Percentiles rank a stretch among this genome's conserved stretches.
These are phyloP conservation scores for Didymellaceae sp. DNA, from an alignment of 2,329 filamentous ascomycete species.

Conservation along the genomic window DNA sequence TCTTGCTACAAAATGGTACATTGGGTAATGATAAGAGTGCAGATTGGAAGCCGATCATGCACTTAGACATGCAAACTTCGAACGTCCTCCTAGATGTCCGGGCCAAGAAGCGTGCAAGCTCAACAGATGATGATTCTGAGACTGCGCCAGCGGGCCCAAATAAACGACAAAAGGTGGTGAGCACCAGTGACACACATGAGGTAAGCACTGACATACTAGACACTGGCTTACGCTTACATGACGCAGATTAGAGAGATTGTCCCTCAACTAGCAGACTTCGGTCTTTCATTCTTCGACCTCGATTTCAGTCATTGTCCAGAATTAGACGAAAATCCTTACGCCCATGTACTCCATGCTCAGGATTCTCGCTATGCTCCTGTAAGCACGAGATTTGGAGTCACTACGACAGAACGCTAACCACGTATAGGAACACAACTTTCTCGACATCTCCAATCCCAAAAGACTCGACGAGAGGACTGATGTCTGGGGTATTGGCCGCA, in stretches of 20 bases:
- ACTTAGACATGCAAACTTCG: slow-evolving; percentile 1
- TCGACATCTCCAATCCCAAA: background rate
- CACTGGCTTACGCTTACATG: background rate
- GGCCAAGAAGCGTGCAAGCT: background rate
- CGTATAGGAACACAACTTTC: background rate
- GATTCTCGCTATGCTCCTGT: background rate
- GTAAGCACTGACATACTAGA: background rate
- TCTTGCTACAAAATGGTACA: slow-evolving; percentile 1
- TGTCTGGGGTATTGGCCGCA: slow-evolving; percentile 6
- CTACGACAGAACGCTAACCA: background rate
- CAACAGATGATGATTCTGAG: background rate
- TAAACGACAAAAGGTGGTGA: background rate
- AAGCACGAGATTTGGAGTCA: background rate
- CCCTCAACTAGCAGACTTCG: slow-evolving; percentile 1
- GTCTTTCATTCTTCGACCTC: slow-evolving; percentile 3
- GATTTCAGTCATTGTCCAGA: background rate
- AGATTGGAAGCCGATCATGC: slow-evolving; percentile 1
- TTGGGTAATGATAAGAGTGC: background rate
- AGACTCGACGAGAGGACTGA: background rate
- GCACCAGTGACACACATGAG: background rate
- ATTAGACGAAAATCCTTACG: background rate
- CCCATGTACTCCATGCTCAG: background rate
- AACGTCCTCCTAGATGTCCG: background rate
- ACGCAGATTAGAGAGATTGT: background rate
- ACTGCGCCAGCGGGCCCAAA: background rate